Percentiles rank a stretch among this genome's conserved stretches.
Evolutionary conservation across 352 stramenopile species (phyloP).

Genomic region (Phytopythium sindhum): DNA sequence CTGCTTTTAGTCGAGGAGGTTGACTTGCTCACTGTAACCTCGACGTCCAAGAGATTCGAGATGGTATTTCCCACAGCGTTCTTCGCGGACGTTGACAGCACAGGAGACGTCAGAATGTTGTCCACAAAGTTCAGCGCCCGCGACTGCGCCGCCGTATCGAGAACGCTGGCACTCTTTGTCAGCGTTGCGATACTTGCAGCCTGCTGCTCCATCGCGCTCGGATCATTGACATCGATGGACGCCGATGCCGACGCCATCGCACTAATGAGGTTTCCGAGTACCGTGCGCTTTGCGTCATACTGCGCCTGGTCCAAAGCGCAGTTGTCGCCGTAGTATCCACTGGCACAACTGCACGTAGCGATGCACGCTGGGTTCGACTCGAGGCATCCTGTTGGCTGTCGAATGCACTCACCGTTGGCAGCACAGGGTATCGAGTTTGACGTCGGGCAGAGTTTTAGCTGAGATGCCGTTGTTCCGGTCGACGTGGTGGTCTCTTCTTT

Average conservation of each 20-base stretch:
- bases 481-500: constrained; percentile 31
- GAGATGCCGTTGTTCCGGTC: constrained; percentile 9
- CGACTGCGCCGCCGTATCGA: constrained; percentile 41
- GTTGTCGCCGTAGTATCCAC: constrained; percentile 57
- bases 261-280: constrained; percentile 43
- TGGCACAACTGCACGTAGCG: constrained; percentile 43
- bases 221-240: constrained; percentile 48
- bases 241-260: constrained; percentile 51
- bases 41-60: constrained; percentile 55
- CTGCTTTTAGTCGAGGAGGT: constrained; percentile 1
- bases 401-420: constrained; percentile 44
- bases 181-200: constrained; percentile 62
- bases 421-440: constrained; percentile 38
- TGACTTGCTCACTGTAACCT: constrained; percentile 6
- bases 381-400: constrained; percentile 32
- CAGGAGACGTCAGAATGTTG: constrained; percentile 46
- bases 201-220: constrained; percentile 56
- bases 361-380: constrained; percentile 49
- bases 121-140: constrained; percentile 56
- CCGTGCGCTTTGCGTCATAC: constrained; percentile 49
- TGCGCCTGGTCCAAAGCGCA: constrained; percentile 47
- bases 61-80: constrained; percentile 51
- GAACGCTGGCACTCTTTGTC: constrained; percentile 52
- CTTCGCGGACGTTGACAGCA: constrained; percentile 46
- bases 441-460: constrained; percentile 48